Percentiles rank a stretch among this genome's conserved stretches.
Evolutionary conservation across 306 rosid species (phyloP).

Genomic region (Cucurbita pepo): DNA sequence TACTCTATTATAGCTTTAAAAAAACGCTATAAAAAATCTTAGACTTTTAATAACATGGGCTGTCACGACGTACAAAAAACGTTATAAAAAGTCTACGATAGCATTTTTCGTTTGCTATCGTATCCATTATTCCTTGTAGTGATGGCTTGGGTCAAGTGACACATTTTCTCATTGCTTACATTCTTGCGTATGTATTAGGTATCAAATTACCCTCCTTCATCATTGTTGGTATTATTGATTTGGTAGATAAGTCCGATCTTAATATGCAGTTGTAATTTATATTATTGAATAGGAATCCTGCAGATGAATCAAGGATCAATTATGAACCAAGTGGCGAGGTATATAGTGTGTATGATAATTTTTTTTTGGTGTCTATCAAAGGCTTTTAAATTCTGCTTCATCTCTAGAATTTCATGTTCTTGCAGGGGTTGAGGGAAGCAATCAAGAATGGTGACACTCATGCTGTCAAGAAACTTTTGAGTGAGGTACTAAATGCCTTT

Average conservation of each 20-base stretch:
- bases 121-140: too few species aligned
- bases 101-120: too few species aligned
- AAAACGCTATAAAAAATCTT: too few species aligned
- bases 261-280: not conserved
- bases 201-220: slow-evolving; percentile 5
- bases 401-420: slow-evolving; percentile 9
- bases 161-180: not conserved
- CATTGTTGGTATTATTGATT: not conserved
- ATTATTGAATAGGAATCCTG: slow-evolving; percentile 17
- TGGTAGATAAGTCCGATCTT: not conserved
- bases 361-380: not conserved
- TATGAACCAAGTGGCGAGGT: slow-evolving; percentile 92
- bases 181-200: not conserved
- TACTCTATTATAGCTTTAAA: too few species aligned
- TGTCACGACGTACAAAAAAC: too few species aligned
- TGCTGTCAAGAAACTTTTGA: slow-evolving; percentile 82
- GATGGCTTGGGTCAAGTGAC: not conserved
- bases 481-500: slow-evolving; percentile 32
- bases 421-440: slow-evolving; percentile 89
- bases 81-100: too few species aligned
- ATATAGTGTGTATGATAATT: slow-evolving; percentile 4
- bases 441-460: slow-evolving; percentile 68
- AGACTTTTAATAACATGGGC: too few species aligned
- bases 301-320: slow-evolving; percentile 26
- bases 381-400: not conserved